These are phyloP conservation scores for Ceratobasidium sp. DNA, from an alignment of 1,284 basidiomycete genomes.

Conservation along the genomic window DNA sequence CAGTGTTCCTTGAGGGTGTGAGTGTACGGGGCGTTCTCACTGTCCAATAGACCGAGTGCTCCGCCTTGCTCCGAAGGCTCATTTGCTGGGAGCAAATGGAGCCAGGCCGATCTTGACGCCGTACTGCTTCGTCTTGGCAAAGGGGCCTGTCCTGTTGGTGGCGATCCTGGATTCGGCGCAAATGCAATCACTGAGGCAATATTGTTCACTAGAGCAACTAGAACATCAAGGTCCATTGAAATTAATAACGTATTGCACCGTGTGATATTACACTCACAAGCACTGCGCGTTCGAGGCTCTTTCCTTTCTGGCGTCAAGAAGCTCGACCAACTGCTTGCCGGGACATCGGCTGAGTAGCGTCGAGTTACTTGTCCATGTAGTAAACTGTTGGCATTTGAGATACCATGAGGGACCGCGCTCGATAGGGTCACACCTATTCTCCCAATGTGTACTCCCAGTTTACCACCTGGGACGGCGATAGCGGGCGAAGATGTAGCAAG, in stretches of 20 bases:
- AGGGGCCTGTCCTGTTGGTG: not conserved
- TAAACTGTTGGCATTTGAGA: not conserved
- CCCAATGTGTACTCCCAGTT: conserved; percentile 8
- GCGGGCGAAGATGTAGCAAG: conserved; percentile 13
- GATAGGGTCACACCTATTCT: conserved; percentile 9
- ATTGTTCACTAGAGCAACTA: conserved; percentile 14
- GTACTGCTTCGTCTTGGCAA: not conserved
- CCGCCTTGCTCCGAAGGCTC: too few species aligned
- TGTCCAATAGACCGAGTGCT: too few species aligned
- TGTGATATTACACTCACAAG: not conserved
- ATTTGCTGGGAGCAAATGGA: not conserved
- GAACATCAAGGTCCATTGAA: not conserved
- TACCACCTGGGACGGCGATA: conserved; percentile 7
- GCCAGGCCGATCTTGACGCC: not conserved
- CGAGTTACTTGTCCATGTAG: conserved; percentile 17
- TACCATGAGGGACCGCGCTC: conserved; percentile 13
- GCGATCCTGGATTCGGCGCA: conserved; percentile 27
- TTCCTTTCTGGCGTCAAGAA: not conserved
- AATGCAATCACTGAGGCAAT: conserved; percentile 11
- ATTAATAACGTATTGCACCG: not conserved
- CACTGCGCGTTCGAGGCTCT: conserved; percentile 7
- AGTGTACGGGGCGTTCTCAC: too few species aligned
- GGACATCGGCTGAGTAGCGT: not conserved
- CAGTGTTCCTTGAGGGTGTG: too few species aligned
- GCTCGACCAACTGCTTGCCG: not conserved